Evolutionary conservation across 768 basidiomycete species (phyloP).

Genomic region (Leccinum imitatum): DNA sequence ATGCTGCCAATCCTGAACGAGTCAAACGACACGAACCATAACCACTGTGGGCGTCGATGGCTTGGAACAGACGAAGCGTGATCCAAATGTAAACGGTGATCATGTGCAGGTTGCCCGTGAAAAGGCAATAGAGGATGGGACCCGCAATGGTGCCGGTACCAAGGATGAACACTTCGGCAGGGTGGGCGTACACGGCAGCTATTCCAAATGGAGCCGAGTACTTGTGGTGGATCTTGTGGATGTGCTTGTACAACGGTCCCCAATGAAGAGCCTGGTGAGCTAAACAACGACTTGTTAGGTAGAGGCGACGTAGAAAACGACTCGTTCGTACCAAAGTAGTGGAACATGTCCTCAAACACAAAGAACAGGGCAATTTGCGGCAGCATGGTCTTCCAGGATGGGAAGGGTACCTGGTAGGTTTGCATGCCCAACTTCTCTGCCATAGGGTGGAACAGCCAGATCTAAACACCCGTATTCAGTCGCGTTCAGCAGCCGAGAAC

Average conservation of each 20-base stretch:
- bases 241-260: conserved; percentile 81
- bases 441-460: conserved; percentile 89
- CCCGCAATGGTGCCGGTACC: conserved; percentile 89
- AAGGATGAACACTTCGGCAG: conserved; percentile 92
- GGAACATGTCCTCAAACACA: conserved; percentile 94
- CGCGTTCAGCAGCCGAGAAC: not conserved
- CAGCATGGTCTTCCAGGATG: conserved; percentile 62
- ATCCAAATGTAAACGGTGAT: conserved; percentile 94
- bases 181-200: conserved; percentile 97
- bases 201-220: conserved; percentile 97
- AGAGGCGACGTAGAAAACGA: not conserved
- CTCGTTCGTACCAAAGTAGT: conserved; percentile 69
- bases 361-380: conserved; percentile 88
- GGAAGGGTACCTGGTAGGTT: conserved; percentile 94
- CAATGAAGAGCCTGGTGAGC: conserved; percentile 91
- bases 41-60: conserved; percentile 95
- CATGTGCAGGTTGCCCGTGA: conserved; percentile 77
- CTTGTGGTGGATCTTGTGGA: conserved; percentile 98
- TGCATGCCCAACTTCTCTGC: conserved; percentile 86
- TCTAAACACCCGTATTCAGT: conserved; percentile 43
- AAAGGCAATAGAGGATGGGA: conserved; percentile 82
- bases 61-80: conserved; percentile 90
- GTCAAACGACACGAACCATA: conserved; percentile 59
- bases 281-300: conserved; percentile 23
- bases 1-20: not conserved